A percentile compares a stretch with the other conserved stretches of the same genome.
These are phyloP conservation scores for Cytospora piceicola DNA, from an alignment of 2,329 filamentous ascomycete species.

Conservation along the genomic window DNA sequence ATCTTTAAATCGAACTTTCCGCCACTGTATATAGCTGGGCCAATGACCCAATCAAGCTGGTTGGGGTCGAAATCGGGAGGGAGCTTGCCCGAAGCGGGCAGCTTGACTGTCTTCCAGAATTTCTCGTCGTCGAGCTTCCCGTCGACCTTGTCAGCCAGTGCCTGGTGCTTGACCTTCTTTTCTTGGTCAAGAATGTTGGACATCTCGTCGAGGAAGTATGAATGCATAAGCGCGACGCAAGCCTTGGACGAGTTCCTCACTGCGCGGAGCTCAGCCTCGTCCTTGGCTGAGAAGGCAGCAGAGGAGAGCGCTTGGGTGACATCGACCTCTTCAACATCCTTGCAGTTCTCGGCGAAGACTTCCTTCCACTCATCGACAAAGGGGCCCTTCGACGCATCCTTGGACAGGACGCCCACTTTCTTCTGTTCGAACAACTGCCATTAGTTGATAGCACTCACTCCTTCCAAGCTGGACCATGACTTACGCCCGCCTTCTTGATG, in stretches of 20 bases:
- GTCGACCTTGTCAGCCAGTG: conserved; percentile 83
- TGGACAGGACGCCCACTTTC: conserved; percentile 85
- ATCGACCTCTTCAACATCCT: conserved; percentile 88
- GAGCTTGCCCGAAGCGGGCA: conserved; percentile 73
- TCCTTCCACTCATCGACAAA: conserved; percentile 98
- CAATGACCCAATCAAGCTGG: conserved; percentile 93
- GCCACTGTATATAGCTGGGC: conserved; percentile 90
- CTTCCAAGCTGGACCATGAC: conserved; percentile 41
- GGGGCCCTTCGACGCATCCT: conserved; percentile 82
- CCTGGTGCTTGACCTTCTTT: conserved; percentile 92
- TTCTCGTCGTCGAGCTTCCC: conserved; percentile 91
- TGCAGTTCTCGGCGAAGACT: conserved; percentile 73
- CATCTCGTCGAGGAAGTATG: conserved; percentile 98
- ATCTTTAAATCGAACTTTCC: conserved; percentile 93
- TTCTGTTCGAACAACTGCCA: conserved; percentile 58
- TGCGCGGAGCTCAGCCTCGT: conserved; percentile 88
- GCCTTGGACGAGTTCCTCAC: conserved; percentile 95
- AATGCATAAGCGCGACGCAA: conserved; percentile 91
- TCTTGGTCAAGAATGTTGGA: conserved; percentile 93
- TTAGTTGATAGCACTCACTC: conserved; percentile 3
- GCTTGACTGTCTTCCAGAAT: conserved; percentile 82
- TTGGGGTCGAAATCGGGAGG: conserved; percentile 83
- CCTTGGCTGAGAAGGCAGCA: conserved; percentile 87
- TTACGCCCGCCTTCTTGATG: conserved; percentile 85
- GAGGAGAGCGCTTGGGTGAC: conserved; percentile 80